Evolutionary conservation across 148 eudicot genomes (phyloP), one percentile per base, ranked within the genome.

Genomic region (Polygonum maritimum): DNA sequence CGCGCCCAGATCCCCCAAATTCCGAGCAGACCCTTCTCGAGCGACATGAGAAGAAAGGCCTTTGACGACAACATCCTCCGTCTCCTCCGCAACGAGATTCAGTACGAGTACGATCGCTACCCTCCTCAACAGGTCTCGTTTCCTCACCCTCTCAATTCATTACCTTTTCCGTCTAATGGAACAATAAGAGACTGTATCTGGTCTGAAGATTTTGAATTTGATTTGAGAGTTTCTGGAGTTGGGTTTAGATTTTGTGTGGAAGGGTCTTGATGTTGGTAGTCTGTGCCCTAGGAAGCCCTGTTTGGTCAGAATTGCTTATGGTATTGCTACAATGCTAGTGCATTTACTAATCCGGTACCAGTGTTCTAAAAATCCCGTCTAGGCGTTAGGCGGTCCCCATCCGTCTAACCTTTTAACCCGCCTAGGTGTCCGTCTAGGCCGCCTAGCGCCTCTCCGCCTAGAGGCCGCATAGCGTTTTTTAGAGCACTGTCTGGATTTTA

Each of bases 51-150:
- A 48, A 87, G 83, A 45, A 85, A 90, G 8, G 91, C 97, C 10
- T 85, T 88, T 74, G 87, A 94, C 41, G 88, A 70, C 3, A 86
- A 84, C 41, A 76, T 92, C 41, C 85, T 88, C 54, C 86, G 96
- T 10, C 91, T 87, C 70, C 86, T 94, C 26, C 89, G 96, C 36
- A 85, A 87, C 63, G 98, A 94, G 77, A 86, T 94, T 78, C 88
- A 88, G 71, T 91, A 83, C 79, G 98, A 94, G 67, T 81, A 85
- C 75, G 93, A 92, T 11, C 74, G 71, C 49, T 84, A 88, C 11
- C 89, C 87, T 73, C 85, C 82, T 6, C 45, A 63, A 22, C 82
- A 88, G 96, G 98, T 90, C 69, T 38, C 18, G 18, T 9, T 38
- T 36, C n/a, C 39, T 55, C 14, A 41, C 48, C 21, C 31, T 18